A percentile compares a stretch with the other conserved stretches of the same genome.
These are phyloP conservation scores for Penicillium aurantiogriseum DNA, from an alignment of 2,329 filamentous ascomycete species.

Conservation along the genomic window DNA sequence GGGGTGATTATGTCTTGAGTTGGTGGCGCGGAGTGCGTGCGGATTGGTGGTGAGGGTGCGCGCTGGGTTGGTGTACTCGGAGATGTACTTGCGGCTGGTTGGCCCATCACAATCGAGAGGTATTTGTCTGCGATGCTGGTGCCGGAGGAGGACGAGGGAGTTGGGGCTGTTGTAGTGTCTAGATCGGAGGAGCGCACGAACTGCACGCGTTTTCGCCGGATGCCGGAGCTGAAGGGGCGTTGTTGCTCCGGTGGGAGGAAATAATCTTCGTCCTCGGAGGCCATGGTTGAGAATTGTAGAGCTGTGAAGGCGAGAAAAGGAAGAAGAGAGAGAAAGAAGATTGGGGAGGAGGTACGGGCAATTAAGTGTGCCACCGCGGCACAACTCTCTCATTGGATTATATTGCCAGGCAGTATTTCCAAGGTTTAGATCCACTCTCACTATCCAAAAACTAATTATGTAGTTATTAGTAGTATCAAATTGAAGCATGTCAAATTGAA, in stretches of 20 bases:
- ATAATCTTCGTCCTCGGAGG: slow-evolving; percentile 56
- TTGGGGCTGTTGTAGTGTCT: slow-evolving; percentile 30
- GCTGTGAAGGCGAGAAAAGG: neutral
- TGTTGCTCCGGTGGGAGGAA: slow-evolving; percentile 59
- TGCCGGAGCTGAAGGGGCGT: slow-evolving; percentile 61
- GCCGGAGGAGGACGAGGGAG: slow-evolving; percentile 28
- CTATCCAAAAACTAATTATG: no score
- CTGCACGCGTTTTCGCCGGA: slow-evolving; percentile 59
- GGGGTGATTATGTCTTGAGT: slow-evolving; percentile 2
- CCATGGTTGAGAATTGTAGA: slow-evolving; percentile 17
- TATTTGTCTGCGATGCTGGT: slow-evolving; percentile 43
- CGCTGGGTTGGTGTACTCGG: slow-evolving; percentile 10
- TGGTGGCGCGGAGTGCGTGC: slow-evolving; percentile 18
- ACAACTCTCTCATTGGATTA: no score
- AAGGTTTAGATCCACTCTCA: no score
- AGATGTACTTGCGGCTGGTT: slow-evolving; percentile 4
- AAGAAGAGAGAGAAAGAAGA: neutral
- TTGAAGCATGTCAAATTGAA: no score
- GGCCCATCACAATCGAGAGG: slow-evolving; percentile 47
- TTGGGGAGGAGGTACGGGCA: neutral
- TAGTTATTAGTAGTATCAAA: no score
- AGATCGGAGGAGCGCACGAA: slow-evolving; percentile 56
- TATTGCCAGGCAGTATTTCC: no score
- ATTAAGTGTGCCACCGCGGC: no score
- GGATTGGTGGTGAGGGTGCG: neutral